Base-by-base conservation (phyloP, 2,329 filamentous ascomycete genomes). In the Madurella mycetomatis region DNA sequence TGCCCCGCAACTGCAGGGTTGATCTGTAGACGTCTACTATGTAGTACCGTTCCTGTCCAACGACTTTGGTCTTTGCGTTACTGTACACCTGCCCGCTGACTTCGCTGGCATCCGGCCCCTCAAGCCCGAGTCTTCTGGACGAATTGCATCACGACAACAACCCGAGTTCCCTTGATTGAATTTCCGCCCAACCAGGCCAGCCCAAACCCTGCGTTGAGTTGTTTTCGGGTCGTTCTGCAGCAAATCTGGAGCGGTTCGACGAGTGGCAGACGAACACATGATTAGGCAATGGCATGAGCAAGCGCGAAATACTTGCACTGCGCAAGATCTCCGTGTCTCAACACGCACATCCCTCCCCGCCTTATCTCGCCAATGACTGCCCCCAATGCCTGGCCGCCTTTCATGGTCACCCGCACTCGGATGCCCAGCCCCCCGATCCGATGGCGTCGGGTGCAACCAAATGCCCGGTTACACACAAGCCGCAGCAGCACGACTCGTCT, bases 201-300 rank as follows among this genome's bases (percentile, higher is more conserved):
- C 54, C 58, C 53, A 59, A 53, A 52, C 30, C 39, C 18, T 49
- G 30, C 12, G 25, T 43, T 51, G 41, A 49, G 34, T 41, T 49
- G 25, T 41, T 48, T 54, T 52, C 48, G 54, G 51, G n/a, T 41
- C 48, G 18, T 19, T 48, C 54, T 54, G 57, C 60, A 47, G 43
- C 49, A 47, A 43, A 25, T 45, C 42, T 17, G 9, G n/a, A 49
- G 25, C 43, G 17, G 13, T 16, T 46, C 47, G 52, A 54, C 62
- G 57, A 64, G 64, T 65, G 54, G 57, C 45, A 60, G 51, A 49
- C 43, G 55, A 55, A 66, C 63, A 65, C 62, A 61, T 56, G 54
- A 62, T 58, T 55, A 49, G 52, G 55, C 50, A 41, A 59, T 62
- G 56, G 57, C 51, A 60, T 60, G 58, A 59, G 55, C 53, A 52